Evolutionary conservation across 1,284 basidiomycete species (phyloP).

Genomic region (Ceratobasidium sp.): DNA sequence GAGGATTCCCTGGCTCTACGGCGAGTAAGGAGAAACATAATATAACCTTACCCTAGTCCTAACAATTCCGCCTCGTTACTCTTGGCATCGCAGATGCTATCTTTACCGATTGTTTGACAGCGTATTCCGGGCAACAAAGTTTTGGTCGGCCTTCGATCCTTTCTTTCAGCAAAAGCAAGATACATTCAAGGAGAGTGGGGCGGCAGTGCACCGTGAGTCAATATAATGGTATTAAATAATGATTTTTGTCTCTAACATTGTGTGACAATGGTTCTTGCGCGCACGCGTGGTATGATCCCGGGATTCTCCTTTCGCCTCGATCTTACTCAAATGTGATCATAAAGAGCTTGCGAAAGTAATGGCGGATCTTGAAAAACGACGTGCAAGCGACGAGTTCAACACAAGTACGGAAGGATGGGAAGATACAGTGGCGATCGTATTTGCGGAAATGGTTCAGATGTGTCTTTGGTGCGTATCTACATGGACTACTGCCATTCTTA

Average conservation of each 20-base stretch:
- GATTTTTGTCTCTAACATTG: conserved; percentile 28
- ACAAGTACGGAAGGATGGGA: conserved; percentile 53
- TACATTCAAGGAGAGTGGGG: conserved; percentile 82
- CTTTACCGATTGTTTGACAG: conserved; percentile 83
- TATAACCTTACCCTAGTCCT: neutral
- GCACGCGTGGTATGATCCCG: no score
- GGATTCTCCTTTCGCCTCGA: no score
- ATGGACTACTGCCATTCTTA: neutral
- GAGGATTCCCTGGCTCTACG: conserved; percentile 89
- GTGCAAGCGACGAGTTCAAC: conserved; percentile 37
- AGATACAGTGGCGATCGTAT: conserved; percentile 66
- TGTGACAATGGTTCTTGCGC: conserved; percentile 19
- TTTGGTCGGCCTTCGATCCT: conserved; percentile 86
- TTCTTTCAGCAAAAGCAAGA: conserved; percentile 83
- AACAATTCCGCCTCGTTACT: neutral
- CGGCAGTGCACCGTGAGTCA: conserved; percentile 73
- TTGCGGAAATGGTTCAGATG: conserved; percentile 87
- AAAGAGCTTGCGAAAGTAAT: conserved; percentile 73
- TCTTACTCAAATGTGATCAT: neutral
- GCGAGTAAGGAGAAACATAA: conserved; percentile 69
- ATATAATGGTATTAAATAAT: neutral
- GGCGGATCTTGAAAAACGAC: conserved; percentile 64
- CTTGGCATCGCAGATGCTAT: conserved; percentile 51
- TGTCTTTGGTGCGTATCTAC: conserved; percentile 70
- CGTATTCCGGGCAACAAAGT: conserved; percentile 70